A percentile compares a stretch with the other conserved stretches of the same genome.
phyloP scores from a whole-genome alignment of 1,284 basidiomycete genomes.

The Cryptococcus amylolentus region DNA sequence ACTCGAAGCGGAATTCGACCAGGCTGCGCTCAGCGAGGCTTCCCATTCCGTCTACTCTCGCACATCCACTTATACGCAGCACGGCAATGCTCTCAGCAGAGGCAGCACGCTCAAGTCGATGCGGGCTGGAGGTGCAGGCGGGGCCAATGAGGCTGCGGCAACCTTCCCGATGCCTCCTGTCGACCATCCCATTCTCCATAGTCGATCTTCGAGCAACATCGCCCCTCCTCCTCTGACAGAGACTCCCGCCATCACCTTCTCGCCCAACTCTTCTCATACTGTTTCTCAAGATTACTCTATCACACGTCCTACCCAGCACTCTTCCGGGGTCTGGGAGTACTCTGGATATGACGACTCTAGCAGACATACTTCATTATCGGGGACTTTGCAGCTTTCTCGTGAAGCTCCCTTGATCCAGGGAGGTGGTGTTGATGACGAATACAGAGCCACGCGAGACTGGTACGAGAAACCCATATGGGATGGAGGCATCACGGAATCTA shows the following conservation, averaged over 20 bases:
- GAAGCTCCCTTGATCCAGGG: not conserved
- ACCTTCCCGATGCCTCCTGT: constrained; percentile 1
- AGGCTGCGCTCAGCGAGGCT: not conserved
- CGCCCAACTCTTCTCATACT: constrained; percentile 4
- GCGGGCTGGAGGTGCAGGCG: not conserved
- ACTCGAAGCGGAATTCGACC: not conserved
- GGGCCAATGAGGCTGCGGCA: not conserved
- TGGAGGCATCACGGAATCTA: constrained; percentile 5
- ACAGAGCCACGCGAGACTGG: constrained; percentile 23
- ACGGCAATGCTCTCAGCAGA: not conserved
- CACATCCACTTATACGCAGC: not conserved
- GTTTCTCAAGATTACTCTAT: not conserved
- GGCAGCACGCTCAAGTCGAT: constrained; percentile 1
- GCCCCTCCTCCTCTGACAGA: not conserved
- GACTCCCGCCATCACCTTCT: not conserved
- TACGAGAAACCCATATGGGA: constrained; percentile 29
- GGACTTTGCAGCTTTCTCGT: not conserved
- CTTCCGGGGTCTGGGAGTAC: constrained; percentile 15
- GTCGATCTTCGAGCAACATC: not conserved
- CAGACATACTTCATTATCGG: not conserved
- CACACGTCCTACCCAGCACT: constrained; percentile 10
- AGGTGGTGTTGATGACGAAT: not conserved
- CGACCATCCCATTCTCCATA: not conserved
- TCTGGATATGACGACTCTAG: constrained; percentile 10
- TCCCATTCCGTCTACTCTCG: constrained; percentile 3